Percentiles rank a stretch among this genome's conserved stretches.
These are phyloP conservation scores for Gamsiella multidivaricata DNA, from an alignment of 192 early-diverging fungal genomes.

Conservation along the genomic window DNA sequence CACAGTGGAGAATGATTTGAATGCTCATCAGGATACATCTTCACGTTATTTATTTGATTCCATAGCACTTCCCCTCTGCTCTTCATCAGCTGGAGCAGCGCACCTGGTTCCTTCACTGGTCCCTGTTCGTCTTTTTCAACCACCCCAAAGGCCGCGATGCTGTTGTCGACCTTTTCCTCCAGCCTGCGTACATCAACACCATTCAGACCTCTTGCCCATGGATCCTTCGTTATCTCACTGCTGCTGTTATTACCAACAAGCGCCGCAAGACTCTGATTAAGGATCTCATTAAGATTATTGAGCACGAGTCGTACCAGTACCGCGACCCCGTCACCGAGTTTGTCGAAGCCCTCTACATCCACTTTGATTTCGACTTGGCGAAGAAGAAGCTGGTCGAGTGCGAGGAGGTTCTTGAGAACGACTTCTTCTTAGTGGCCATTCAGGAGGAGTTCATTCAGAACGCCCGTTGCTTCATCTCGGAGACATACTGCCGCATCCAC, in stretches of 20 bases:
- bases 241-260: conserved; percentile 92
- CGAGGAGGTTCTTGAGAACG: conserved; percentile 85
- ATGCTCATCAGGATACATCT: neutral
- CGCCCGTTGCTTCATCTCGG: conserved; percentile 92
- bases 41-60: neutral
- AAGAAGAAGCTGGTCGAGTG: conserved; percentile 89
- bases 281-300: conserved; percentile 89
- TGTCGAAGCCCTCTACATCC: conserved; percentile 89
- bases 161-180: conserved; percentile 93
- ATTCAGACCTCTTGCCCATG: conserved; percentile 97
- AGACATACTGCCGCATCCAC: conserved; percentile 98
- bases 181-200: conserved; percentile 94
- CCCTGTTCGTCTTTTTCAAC: conserved; percentile 98
- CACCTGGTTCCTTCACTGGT: conserved; percentile 96
- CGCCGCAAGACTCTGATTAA: conserved; percentile 86
- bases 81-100: conserved; percentile 94
- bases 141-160: conserved; percentile 96
- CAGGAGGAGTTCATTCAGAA: conserved; percentile 95
- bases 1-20: too few relatives aligned
- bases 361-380: conserved; percentile 95
- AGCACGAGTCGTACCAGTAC: conserved; percentile 88
- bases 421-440: conserved; percentile 92
- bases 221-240: conserved; percentile 95
- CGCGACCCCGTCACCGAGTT: conserved; percentile 95
- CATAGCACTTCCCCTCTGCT: conserved; percentile 74